A percentile compares a stretch with the other conserved stretches of the same genome.
Conservation (phyloP, 129 eudicot species). For the Heracleum sosnowskyi region DNA sequence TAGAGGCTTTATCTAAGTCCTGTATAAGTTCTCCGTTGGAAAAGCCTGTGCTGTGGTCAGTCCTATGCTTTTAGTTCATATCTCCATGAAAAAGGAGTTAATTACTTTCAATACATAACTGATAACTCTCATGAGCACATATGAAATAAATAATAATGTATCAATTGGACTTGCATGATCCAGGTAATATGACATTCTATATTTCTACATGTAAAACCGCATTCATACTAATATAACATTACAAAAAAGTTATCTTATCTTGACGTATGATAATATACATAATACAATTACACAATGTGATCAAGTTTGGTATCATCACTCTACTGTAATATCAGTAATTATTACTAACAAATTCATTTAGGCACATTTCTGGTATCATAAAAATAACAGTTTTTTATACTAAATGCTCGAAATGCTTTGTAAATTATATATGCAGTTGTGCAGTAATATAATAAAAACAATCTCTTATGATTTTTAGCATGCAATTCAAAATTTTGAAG, state of each 20-base stretch:
- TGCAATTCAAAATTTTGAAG: neutral
- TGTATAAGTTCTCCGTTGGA: neutral
- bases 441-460: neutral
- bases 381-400: neutral
- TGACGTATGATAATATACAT: neutral
- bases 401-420: neutral
- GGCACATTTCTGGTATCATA: neutral
- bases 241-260: neutral
- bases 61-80: neutral
- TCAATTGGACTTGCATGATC: neutral
- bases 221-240: neutral
- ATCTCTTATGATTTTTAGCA: neutral
- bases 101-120: neutral
- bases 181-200: neutral
- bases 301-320: neutral
- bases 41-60: neutral
- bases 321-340: neutral
- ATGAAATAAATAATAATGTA: neutral
- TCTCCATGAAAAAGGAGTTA: neutral
- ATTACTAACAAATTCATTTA: neutral
- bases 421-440: neutral
- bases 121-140: neutral
- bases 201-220: neutral
- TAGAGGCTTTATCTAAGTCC: neutral
- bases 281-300: neutral